Conservation (phyloP, 169 alveolate genomes). For the Plasmodium falciparum region DNA sequence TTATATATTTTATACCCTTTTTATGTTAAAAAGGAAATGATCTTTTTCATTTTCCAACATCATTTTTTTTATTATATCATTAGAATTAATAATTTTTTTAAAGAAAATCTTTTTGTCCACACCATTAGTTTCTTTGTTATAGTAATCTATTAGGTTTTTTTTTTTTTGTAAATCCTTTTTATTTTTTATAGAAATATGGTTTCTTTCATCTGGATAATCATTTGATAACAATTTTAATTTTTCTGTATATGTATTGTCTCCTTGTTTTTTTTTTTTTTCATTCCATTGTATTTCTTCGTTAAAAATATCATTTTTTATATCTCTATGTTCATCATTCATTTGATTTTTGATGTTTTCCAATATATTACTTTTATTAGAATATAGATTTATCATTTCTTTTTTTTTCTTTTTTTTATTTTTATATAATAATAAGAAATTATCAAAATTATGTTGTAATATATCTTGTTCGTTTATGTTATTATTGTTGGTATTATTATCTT, state of each 20-base stretch:
- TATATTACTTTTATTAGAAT: constrained; percentile 1
- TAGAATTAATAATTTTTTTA: constrained; percentile 5
- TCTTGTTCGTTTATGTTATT: constrained; percentile 4
- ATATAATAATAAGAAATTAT: constrained; percentile 53
- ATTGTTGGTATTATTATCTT: not conserved
- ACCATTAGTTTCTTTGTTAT: not conserved
- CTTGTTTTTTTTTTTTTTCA: not conserved
- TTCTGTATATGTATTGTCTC: not conserved
- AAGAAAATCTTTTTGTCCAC: not conserved
- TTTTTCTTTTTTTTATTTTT: constrained; percentile 15
- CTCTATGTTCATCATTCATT: not conserved
- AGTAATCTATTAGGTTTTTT: not conserved
- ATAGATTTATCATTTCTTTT: not conserved
- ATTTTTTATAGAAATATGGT: not conserved
- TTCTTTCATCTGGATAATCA: not conserved
- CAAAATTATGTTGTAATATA: constrained; percentile 24
- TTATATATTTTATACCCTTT: not conserved
- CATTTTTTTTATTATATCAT: not conserved
- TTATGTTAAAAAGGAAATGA: constrained; percentile 45
- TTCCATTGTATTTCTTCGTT: constrained; percentile 10
- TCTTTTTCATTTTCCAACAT: constrained; percentile 26
- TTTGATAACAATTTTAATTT: constrained; percentile 5
- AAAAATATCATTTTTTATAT: not conserved
- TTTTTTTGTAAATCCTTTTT: not conserved
- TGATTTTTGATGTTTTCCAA: constrained; percentile 15